phyloP scores from a whole-genome alignment of 1,284 basidiomycete species.

The Cutaneotrichosporon mucoides region DNA sequence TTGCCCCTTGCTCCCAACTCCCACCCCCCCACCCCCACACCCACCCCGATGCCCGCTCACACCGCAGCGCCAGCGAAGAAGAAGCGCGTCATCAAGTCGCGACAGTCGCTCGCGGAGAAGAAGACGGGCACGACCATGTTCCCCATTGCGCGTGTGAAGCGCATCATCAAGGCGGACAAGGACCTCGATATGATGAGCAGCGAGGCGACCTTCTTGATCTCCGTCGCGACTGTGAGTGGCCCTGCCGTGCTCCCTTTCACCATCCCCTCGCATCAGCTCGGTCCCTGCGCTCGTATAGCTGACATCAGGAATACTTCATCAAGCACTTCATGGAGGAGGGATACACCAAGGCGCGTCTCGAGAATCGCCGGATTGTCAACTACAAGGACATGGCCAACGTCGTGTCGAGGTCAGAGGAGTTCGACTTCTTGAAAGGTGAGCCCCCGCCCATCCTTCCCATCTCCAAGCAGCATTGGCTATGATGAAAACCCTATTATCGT shows the following conservation, averaged over 20 bases:
- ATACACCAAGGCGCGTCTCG: slow-evolving; percentile 47
- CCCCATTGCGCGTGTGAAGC: slow-evolving; percentile 48
- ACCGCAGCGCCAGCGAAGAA: slow-evolving; percentile 20
- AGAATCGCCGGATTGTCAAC: slow-evolving; percentile 48
- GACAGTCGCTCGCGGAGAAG: slow-evolving; percentile 45
- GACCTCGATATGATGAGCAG: slow-evolving; percentile 49
- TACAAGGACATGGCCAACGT: slow-evolving; percentile 49
- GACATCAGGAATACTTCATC: slow-evolving; percentile 46
- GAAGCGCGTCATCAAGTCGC: slow-evolving; percentile 39
- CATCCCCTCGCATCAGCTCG: too few relatives aligned
- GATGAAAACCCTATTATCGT: slow-evolving; percentile 31
- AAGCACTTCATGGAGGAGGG: slow-evolving; percentile 49
- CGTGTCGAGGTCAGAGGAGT: slow-evolving; percentile 40
- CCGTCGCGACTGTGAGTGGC: slow-evolving; percentile 39
- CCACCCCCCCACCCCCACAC: too few relatives aligned
- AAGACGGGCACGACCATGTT: slow-evolving; percentile 45
- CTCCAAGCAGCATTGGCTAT: too few relatives aligned
- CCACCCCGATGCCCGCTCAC: slow-evolving; percentile 1
- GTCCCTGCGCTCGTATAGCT: slow-evolving; percentile 7
- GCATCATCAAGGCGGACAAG: slow-evolving; percentile 52
- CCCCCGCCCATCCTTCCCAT: background rate
- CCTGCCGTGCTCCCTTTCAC: too few relatives aligned
- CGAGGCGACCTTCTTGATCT: slow-evolving; percentile 51
- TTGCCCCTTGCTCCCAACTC: background rate
- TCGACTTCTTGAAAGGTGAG: slow-evolving; percentile 44